These are phyloP conservation scores for Phoenix dactylifera DNA, from an alignment of 176 grass and related monocot genomes.

Conservation along the genomic window DNA sequence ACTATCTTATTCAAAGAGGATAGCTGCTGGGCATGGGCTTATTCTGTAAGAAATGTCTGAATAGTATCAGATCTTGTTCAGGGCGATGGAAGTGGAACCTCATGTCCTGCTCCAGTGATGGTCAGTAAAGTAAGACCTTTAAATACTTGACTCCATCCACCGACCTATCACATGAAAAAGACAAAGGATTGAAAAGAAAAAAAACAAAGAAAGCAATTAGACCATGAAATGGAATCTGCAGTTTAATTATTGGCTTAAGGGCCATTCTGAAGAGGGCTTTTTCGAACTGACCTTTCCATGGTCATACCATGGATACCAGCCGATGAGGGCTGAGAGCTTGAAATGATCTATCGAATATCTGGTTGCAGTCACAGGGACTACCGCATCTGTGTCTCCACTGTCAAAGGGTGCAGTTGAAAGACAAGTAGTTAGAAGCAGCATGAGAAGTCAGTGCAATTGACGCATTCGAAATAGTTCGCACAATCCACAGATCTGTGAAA, in stretches of 20 bases:
- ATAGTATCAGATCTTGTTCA: slow-evolving; percentile 26
- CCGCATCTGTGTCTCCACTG: slow-evolving; percentile 90
- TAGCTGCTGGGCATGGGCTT: slow-evolving; percentile 14
- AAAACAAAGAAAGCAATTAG: no score
- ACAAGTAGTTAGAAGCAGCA: not conserved
- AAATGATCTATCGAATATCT: slow-evolving; percentile 83
- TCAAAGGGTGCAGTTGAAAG: not conserved
- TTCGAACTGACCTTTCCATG: slow-evolving; percentile 52
- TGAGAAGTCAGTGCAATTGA: no score
- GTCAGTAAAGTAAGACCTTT: slow-evolving; percentile 82
- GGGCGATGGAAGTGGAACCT: slow-evolving; percentile 41
- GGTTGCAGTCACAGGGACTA: slow-evolving; percentile 90
- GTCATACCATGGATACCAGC: slow-evolving; percentile 89
- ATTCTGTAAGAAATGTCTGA: slow-evolving; percentile 31
- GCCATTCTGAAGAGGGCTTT: not conserved
- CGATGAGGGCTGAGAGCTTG: slow-evolving; percentile 59
- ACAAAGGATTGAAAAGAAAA: not conserved
- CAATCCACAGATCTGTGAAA: no score
- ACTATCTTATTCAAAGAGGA: no score
- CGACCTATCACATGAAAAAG: slow-evolving; percentile 52
- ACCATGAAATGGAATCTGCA: no score
- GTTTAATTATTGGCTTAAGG: no score
- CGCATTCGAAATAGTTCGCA: no score
- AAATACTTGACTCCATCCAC: slow-evolving; percentile 88
- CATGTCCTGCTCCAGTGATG: slow-evolving; percentile 48